These are phyloP conservation scores for Piromyces finnis DNA, from an alignment of 192 early-diverging fungal genomes.

Conservation along the genomic window DNA sequence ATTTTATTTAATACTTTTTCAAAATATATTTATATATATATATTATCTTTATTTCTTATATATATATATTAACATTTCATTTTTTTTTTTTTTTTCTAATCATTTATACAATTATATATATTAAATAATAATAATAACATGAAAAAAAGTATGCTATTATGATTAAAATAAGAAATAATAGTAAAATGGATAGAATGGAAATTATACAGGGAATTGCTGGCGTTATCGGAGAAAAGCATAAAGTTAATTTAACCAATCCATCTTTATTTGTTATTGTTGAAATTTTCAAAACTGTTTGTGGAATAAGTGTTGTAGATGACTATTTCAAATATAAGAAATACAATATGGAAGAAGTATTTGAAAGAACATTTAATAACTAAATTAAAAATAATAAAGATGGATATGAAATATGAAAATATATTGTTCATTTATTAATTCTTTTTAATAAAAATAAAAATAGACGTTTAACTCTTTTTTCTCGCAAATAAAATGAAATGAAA, in stretches of 20 bases:
- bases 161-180: slow-evolving; percentile 35
- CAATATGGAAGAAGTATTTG: not conserved
- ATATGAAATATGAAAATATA: no score
- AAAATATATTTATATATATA: no score
- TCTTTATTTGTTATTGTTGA: slow-evolving; percentile 32
- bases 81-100: no score
- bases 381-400: no score
- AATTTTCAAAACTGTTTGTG: slow-evolving; percentile 25
- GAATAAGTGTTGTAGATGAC: not conserved
- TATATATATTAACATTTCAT: no score
- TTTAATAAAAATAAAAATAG: no score
- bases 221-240: slow-evolving; percentile 24
- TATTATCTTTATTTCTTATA: no score
- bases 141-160: slow-evolving; percentile 42
- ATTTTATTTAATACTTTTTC: no score
- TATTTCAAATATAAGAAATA: not conserved
- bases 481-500: no score
- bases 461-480: no score
- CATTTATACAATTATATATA: no score
- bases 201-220: slow-evolving; percentile 23
- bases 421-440: no score
- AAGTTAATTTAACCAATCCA: slow-evolving; percentile 29
- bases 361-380: not conserved
- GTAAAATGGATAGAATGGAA: slow-evolving; percentile 22
- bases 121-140: not conserved